Evolutionary conservation across 768 basidiomycete genomes (phyloP), one percentile per base, ranked within the genome.

Genomic region (Leccinum boreale): DNA sequence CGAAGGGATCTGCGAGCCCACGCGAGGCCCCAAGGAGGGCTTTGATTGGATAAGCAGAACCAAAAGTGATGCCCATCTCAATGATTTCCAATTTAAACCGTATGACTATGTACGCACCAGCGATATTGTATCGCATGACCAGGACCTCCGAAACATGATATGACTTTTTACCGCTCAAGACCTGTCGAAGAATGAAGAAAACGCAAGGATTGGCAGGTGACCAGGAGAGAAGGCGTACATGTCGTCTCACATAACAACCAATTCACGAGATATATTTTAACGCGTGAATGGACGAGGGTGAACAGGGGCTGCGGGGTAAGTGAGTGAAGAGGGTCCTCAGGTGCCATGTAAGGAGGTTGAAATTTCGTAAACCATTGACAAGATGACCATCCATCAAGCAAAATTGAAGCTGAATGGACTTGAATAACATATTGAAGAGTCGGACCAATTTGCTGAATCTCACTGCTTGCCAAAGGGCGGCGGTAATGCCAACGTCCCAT

Each of bases 401-500:
- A 68, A 35, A 68, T 52, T 0, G 67, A 60, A 45, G 66, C 33
- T 2, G 53, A 61, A 29, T 52, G 29, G 10, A 64, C 48, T 4
- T 31, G 24, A 10, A 50, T 4, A 31, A 53, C 44, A n/a, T 67
- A 67, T 39, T 21, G 33, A 35, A 67, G 64, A 17, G 3, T 26
- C 2, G 62, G 61, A 19, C 59, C 62, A 4, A 59, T 39, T 44
- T 57, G 64, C 19, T 58, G 56, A 58, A 56, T 5, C 67, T 60
- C 21, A n/a, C 33, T 0, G 58, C 50, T 44, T 69, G 63, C 64
- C 66, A 73, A 24, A 73, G 52, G 23, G 67, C 59, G 21, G 66
- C 52, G 3, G 70, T 73, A 23, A 75, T 62, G 3, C 72, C 71
- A 4, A 75, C 69, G 49, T 77, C 74, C 7, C 75, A 73, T 6